Conservation (phyloP, 2,329 filamentous ascomycete genomes). For the Immersiporthe knoxdaviesiana region DNA sequence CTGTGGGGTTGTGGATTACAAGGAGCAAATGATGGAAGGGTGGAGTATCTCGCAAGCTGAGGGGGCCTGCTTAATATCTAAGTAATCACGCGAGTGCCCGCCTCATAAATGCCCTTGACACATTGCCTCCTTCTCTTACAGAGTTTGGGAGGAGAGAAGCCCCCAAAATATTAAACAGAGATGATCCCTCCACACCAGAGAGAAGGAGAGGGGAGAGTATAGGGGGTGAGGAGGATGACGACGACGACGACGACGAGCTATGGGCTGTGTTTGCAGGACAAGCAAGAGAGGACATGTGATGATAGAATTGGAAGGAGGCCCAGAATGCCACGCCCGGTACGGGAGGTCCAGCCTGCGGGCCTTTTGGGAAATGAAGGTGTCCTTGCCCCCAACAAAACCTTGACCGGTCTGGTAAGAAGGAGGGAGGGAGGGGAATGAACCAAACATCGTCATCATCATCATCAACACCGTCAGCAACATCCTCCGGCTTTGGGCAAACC, state of each 20-base stretch:
- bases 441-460: neutral
- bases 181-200: neutral
- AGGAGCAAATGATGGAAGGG: neutral
- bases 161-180: neutral
- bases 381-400: neutral
- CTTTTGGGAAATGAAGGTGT: neutral
- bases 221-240: no score
- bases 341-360: neutral
- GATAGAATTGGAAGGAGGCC: neutral
- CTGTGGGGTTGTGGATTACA: slow-evolving; percentile 8
- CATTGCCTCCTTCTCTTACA: neutral
- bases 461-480: no score
- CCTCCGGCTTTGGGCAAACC: no score
- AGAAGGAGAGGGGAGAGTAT: neutral
- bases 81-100: neutral
- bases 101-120: neutral
- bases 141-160: neutral
- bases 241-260: neutral
- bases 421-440: no score
- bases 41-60: neutral
- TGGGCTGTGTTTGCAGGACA: neutral
- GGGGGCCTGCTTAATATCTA: neutral
- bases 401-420: neutral
- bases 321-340: neutral
- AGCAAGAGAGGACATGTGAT: neutral